These are phyloP conservation scores for Aquilaria malaccensis DNA, from an alignment of 345 rosid genomes.

Conservation along the genomic window DNA sequence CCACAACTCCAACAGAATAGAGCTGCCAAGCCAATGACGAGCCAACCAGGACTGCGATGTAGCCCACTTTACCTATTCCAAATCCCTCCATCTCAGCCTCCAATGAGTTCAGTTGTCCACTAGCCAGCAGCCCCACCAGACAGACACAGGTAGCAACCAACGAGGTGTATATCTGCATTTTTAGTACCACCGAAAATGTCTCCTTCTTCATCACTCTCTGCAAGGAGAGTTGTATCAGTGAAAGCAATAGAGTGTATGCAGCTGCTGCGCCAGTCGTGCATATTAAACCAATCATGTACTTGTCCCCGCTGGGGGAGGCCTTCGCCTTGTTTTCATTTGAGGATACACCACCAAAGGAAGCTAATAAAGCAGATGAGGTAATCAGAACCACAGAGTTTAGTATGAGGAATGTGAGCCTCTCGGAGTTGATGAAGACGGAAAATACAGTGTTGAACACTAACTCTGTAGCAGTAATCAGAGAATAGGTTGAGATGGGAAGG, in stretches of 20 bases:
- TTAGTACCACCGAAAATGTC: constrained; percentile 25
- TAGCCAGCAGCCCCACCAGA: constrained; percentile 24
- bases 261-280: constrained; percentile 31
- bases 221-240: constrained; percentile 32
- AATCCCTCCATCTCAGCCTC: constrained; percentile 28
- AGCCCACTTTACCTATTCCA: constrained; percentile 15
- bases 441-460: constrained; percentile 34
- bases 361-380: constrained; percentile 30
- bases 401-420: constrained; percentile 42
- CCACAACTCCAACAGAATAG: constrained; percentile 27
- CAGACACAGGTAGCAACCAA: constrained; percentile 25
- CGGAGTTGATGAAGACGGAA: constrained; percentile 32
- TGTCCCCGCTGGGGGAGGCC: constrained; percentile 12
- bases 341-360: constrained; percentile 26
- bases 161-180: constrained; percentile 49
- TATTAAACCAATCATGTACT: constrained; percentile 20
- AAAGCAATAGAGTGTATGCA: constrained; percentile 31
- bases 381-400: constrained; percentile 30
- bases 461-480: constrained; percentile 39
- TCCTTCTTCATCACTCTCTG: constrained; percentile 22
- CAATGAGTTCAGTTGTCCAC: constrained; percentile 30
- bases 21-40: constrained; percentile 35
- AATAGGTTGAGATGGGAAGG: constrained; percentile 34
- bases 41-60: constrained; percentile 26
- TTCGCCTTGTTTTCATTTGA: constrained; percentile 8